Conservation (phyloP, 2,329 filamentous ascomycete genomes). For the Beauveria sp. region DNA sequence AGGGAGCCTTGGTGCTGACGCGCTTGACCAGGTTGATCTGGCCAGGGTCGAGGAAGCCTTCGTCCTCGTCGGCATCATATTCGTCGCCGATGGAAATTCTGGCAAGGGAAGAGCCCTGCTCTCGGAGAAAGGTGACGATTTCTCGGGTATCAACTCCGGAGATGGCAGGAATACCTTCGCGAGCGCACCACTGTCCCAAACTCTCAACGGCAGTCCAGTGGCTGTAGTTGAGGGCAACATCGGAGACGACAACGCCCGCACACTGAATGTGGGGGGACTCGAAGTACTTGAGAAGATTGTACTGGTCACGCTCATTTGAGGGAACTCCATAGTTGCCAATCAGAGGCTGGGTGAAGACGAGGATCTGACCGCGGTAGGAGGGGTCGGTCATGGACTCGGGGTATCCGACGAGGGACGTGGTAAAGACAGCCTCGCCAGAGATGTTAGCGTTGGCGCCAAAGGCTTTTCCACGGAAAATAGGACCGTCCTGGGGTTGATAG, state of each 20-base stretch:
- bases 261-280: slow-evolving; percentile 98
- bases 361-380: slow-evolving; percentile 86
- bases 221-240: slow-evolving; percentile 88
- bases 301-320: slow-evolving; percentile 74
- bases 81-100: slow-evolving; percentile 93
- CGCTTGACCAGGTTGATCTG: slow-evolving; percentile 95
- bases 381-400: slow-evolving; percentile 90
- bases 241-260: slow-evolving; percentile 89
- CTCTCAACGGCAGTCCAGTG: slow-evolving; percentile 99
- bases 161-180: slow-evolving; percentile 92
- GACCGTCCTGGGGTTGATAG: slow-evolving; percentile 60
- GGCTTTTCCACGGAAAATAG: slow-evolving; percentile 91
- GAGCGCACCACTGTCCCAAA: slow-evolving; percentile 86
- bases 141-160: slow-evolving; percentile 94
- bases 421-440: slow-evolving; percentile 97
- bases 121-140: slow-evolving; percentile 91
- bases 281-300: slow-evolving; percentile 92
- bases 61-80: slow-evolving; percentile 97
- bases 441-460: slow-evolving; percentile 96
- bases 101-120: slow-evolving; percentile 93
- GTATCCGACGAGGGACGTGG: slow-evolving; percentile 94
- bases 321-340: slow-evolving; percentile 99
- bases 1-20: slow-evolving; percentile 96
- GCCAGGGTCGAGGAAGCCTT: slow-evolving; percentile 89
- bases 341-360: slow-evolving; percentile 95